Evolutionary conservation across 495 filamentous ascomycete species (phyloP), one percentile per base, ranked within the genome.

Genomic region (Daldinia caldariorum): DNA sequence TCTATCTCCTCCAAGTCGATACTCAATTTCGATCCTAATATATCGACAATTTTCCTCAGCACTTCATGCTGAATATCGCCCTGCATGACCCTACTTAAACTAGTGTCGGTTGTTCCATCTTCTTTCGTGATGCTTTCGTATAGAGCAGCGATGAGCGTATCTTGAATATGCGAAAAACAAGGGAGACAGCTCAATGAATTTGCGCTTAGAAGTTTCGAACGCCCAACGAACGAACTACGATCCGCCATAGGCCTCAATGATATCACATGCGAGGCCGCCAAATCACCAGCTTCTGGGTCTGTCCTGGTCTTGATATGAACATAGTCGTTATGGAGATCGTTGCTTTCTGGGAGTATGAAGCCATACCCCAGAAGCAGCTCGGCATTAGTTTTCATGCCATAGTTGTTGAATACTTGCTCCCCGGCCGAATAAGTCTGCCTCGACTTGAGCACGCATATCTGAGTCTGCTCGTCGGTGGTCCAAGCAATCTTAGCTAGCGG

Each of bases 291-390:
- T 14, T 71, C 70, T 13, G 72, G 67, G 34, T 74, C 69, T 22
- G 73, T 75, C 35, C 76, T 78, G 56, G 81, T 83, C 53, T 79
- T 75, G 14, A 85, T 75, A 58, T 85, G 83, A 9, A 83, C 72
- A 57, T 85, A 85, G 63, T 84, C 83, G 69, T 85, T 84, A 62
- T 85, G 82, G 14, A 84, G 72, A 3, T 58, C 53, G 9, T 75
- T 74, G 0, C 76, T 73, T 45, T 78, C 76, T 10, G 78, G 79
- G 10, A 85, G 70, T 43, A 82, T 75, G 63, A 87, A 87, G 34
- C 84, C 84, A 67, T 87, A 87, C 0, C 77, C 83, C 16, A 86
- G 73, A 32, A 87, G 80, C 45, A 87, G 69, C 76, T 86, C 85
- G 63, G 74, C 81, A 63, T 85, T 85, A 2, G 82, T 83, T 72